A percentile compares a stretch with the other conserved stretches of the same genome.
phyloP scores from a whole-genome alignment of 352 stramenopile species.

The Globisporangium okanoganense region DNA sequence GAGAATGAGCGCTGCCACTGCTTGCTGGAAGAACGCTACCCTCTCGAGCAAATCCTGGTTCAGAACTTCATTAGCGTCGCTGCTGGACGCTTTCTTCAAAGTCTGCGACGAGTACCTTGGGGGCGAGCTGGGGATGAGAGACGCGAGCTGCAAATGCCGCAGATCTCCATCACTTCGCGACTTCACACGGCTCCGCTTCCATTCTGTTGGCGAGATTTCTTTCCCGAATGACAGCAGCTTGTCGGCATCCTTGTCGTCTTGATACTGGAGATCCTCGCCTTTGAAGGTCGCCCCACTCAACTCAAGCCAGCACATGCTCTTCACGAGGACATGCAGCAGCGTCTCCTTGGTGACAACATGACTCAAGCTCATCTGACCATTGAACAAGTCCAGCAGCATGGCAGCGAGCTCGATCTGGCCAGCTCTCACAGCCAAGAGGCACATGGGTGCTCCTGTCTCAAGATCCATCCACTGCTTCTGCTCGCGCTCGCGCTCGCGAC shows the following conservation, averaged over 20 bases:
- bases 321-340: conserved; percentile 44
- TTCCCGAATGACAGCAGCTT: background rate
- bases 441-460: conserved; percentile 39
- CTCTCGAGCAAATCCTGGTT: background rate
- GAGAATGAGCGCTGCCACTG: conserved; percentile 6
- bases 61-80: background rate
- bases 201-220: conserved; percentile 14
- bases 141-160: conserved; percentile 17
- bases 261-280: background rate
- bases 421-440: conserved; percentile 46
- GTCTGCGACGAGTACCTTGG: background rate
- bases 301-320: conserved; percentile 39
- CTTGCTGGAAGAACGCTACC: conserved; percentile 13
- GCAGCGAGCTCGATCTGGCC: conserved; percentile 55
- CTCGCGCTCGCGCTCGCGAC: background rate
- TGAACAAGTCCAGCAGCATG: conserved; percentile 42
- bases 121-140: conserved; percentile 3
- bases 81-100: conserved; percentile 2
- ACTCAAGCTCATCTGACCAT: conserved; percentile 19
- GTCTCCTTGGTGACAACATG: conserved; percentile 24
- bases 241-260: background rate
- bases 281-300: conserved; percentile 5
- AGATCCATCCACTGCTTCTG: conserved; percentile 38
- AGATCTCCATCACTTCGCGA: conserved; percentile 49
- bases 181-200: conserved; percentile 30